phyloP scores from a whole-genome alignment of 1,284 basidiomycete species.

The Pseudozyma pruni region DNA sequence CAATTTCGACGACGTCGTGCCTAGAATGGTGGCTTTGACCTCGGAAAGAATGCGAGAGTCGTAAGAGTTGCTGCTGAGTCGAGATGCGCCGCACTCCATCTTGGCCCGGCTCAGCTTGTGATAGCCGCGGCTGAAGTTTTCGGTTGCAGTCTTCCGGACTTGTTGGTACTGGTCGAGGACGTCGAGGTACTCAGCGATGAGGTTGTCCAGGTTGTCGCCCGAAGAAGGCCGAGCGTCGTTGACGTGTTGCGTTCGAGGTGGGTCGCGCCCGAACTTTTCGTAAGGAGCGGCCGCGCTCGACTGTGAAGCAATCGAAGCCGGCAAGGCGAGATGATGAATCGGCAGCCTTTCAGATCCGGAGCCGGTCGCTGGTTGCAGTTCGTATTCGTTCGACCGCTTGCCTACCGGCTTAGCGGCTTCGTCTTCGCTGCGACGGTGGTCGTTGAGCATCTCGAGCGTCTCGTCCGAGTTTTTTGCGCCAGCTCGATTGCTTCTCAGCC shows the following conservation, averaged over 20 bases:
- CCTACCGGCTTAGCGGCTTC: not conserved
- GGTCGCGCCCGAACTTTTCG: too few species aligned
- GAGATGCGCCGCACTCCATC: conserved; percentile 43
- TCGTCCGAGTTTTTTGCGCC: conserved; percentile 24
- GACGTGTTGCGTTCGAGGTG: not conserved
- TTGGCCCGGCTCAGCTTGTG: conserved; percentile 50
- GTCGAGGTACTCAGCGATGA: conserved; percentile 45
- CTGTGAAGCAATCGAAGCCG: conserved; percentile 5
- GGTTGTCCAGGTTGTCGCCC: conserved; percentile 23
- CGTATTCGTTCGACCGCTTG: conserved; percentile 5
- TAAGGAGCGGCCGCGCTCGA: not conserved
- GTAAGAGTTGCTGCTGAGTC: conserved; percentile 45
- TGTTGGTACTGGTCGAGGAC: conserved; percentile 47
- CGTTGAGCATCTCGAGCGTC: conserved; percentile 21
- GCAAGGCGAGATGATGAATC: conserved; percentile 34
- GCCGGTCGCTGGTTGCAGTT: conserved; percentile 11
- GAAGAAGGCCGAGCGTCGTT: not conserved
- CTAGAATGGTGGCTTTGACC: conserved; percentile 4
- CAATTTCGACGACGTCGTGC: not conserved
- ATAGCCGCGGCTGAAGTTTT: conserved; percentile 29
- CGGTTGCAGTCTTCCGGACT: not conserved
- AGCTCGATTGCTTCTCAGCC: not conserved
- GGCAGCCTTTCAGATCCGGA: conserved; percentile 14
- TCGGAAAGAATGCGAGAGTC: conserved; percentile 40
- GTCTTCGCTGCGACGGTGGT: not conserved